phyloP scores from a whole-genome alignment of 2,329 filamentous ascomycete genomes.

The Phaeosphaeriaceae sp. region DNA sequence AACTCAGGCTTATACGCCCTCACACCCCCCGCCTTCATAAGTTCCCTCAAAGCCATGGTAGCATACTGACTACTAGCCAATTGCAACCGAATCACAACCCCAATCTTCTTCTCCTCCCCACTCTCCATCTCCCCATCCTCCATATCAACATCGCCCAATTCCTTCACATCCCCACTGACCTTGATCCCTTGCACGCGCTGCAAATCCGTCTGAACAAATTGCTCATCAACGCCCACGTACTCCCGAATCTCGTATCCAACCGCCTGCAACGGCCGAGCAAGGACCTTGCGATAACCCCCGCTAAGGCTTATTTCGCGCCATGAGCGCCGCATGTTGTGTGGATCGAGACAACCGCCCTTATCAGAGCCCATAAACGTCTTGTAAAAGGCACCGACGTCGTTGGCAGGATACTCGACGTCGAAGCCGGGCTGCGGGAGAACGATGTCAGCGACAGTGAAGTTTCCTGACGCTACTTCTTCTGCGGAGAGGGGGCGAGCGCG shows the following conservation, averaged over 20 bases:
- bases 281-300: constrained; percentile 84
- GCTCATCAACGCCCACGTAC: constrained; percentile 75
- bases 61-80: constrained; percentile 82
- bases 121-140: constrained; percentile 31
- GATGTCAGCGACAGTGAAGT: constrained; percentile 83
- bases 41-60: constrained; percentile 79
- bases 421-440: constrained; percentile 93
- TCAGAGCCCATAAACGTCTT: constrained; percentile 81
- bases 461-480: constrained; percentile 77
- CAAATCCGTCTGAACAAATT: constrained; percentile 87
- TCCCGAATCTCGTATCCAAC: constrained; percentile 72
- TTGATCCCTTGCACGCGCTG: constrained; percentile 65
- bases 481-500: constrained; percentile 76
- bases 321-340: constrained; percentile 82
- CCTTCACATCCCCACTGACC: constrained; percentile 39
- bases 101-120: constrained; percentile 60
- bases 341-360: constrained; percentile 79
- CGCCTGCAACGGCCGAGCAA: constrained; percentile 70
- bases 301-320: constrained; percentile 89
- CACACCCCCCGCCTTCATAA: constrained; percentile 72
- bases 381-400: constrained; percentile 85
- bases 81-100: constrained; percentile 75
- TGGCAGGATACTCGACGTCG: constrained; percentile 84
- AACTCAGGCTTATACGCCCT: constrained; percentile 69
- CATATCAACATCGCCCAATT: constrained; percentile 60